These are phyloP conservation scores for Parathielavia appendiculata DNA, from an alignment of 495 filamentous ascomycete species.

Conservation along the genomic window DNA sequence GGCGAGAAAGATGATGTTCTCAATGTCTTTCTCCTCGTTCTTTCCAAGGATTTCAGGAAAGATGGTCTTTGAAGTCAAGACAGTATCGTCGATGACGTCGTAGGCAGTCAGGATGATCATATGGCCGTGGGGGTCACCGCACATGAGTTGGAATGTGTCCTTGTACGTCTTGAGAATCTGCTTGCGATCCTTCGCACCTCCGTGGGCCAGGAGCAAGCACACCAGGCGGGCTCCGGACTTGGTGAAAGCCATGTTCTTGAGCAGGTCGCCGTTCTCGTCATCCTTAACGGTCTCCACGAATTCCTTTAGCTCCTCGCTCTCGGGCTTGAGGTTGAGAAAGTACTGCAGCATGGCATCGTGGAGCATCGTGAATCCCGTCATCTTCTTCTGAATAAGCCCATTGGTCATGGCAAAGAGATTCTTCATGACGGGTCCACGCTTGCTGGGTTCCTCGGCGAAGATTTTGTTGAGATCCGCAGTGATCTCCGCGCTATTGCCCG, in stretches of 20 bases:
- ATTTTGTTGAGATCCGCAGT: slow-evolving; percentile 63
- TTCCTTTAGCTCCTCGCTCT: slow-evolving; percentile 72
- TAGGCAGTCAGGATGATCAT: slow-evolving; percentile 75
- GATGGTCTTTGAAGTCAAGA: slow-evolving; percentile 76
- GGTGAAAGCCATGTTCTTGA: slow-evolving; percentile 95
- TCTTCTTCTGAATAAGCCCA: slow-evolving; percentile 87
- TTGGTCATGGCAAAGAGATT: slow-evolving; percentile 81
- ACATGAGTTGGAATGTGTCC: slow-evolving; percentile 76
- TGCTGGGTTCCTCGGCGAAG: slow-evolving; percentile 70
- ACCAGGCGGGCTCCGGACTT: slow-evolving; percentile 78
- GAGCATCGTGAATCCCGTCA: slow-evolving; percentile 89
- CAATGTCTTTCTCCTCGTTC: slow-evolving; percentile 51
- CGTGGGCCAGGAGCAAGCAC: slow-evolving; percentile 72
- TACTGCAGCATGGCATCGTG: slow-evolving; percentile 99
- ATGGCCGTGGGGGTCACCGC: slow-evolving; percentile 71
- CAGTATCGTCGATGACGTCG: slow-evolving; percentile 91
- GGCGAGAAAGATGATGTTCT: slow-evolving; percentile 58
- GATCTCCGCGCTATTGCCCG: slow-evolving; percentile 44
- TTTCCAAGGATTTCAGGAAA: slow-evolving; percentile 76
- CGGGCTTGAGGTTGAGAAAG: slow-evolving; percentile 70
- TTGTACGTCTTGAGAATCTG: slow-evolving; percentile 80
- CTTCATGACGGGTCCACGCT: slow-evolving; percentile 78
- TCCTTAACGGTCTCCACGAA: slow-evolving; percentile 87
- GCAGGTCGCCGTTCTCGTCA: slow-evolving; percentile 79
- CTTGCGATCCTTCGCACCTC: slow-evolving; percentile 89